These are phyloP conservation scores for Candida tibetensis DNA, from an alignment of 805 yeast genomes.

Conservation along the genomic window DNA sequence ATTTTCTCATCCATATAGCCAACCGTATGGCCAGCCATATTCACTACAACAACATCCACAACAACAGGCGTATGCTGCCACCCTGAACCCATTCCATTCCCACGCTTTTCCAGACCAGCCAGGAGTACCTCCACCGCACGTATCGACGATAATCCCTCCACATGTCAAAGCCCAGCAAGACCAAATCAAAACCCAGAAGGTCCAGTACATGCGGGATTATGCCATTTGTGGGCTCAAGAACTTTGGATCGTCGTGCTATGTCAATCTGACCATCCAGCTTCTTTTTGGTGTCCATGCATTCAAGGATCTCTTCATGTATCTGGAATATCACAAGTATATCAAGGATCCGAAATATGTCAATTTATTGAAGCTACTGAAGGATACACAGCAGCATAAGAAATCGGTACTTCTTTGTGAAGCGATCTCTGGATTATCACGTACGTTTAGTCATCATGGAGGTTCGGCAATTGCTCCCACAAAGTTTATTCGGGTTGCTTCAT, in stretches of 20 bases:
- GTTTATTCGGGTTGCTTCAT: slow-evolving; percentile 51
- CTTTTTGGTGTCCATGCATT: slow-evolving; percentile 54
- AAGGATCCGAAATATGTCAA: slow-evolving; percentile 29
- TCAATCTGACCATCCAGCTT: slow-evolving; percentile 71
- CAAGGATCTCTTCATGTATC: slow-evolving; percentile 46
- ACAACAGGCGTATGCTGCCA: neutral
- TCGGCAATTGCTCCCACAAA: slow-evolving; percentile 63
- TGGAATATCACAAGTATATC: slow-evolving; percentile 42
- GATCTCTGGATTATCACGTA: slow-evolving; percentile 51
- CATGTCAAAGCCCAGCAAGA: slow-evolving; percentile 25
- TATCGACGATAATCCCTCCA: slow-evolving; percentile 20
- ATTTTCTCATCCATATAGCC: too few species aligned
- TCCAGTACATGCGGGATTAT: slow-evolving; percentile 33
- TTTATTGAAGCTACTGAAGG: slow-evolving; percentile 20
- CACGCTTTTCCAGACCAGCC: neutral
- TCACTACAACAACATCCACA: slow-evolving; percentile 1
- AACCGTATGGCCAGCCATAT: neutral
- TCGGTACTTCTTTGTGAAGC: slow-evolving; percentile 45
- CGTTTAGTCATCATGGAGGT: slow-evolving; percentile 58
- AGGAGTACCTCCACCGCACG: slow-evolving; percentile 3
- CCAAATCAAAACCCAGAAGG: slow-evolving; percentile 13
- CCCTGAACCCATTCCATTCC: neutral
- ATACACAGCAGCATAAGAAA: slow-evolving; percentile 11
- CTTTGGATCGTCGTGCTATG: slow-evolving; percentile 72
- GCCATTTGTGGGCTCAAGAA: slow-evolving; percentile 63